These are phyloP conservation scores for Cercophora newfieldiana DNA, from an alignment of 495 filamentous ascomycete genomes.

Conservation along the genomic window DNA sequence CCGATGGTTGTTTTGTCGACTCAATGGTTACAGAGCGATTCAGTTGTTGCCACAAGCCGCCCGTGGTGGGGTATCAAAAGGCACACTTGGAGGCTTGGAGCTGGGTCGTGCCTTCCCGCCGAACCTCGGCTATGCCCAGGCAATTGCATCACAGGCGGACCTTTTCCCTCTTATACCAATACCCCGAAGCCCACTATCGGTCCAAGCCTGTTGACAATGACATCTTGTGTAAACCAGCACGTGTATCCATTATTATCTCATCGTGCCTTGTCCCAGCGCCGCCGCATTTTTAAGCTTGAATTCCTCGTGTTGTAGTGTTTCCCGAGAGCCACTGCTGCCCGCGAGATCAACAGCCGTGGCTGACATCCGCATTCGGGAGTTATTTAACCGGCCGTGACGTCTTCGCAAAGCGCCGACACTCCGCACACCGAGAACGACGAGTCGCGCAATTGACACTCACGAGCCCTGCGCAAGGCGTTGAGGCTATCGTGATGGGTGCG, in stretches of 20 bases:
- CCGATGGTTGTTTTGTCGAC: not conserved
- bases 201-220: constrained; percentile 10
- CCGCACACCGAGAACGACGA: not conserved
- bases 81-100: not conserved
- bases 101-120: constrained; percentile 7
- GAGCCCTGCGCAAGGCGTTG: constrained; percentile 11
- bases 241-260: not conserved
- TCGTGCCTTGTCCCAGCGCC: not conserved
- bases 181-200: constrained; percentile 8
- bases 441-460: not conserved
- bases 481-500: constrained; percentile 60
- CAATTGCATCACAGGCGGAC: constrained; percentile 14
- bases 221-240: not conserved
- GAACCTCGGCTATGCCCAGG: constrained; percentile 15
- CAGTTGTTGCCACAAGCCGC: not conserved
- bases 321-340: not conserved
- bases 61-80: not conserved
- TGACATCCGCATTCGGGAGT: not conserved
- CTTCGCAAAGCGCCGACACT: not conserved
- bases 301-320: not conserved
- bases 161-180: not conserved
- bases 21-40: not conserved
- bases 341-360: not conserved
- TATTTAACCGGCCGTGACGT: constrained; percentile 10
- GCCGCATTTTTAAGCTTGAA: not conserved